Evolutionary conservation across 2,329 filamentous ascomycete genomes (phyloP), one percentile per base, ranked within the genome.

Genomic region (Cyphellophora europaea): DNA sequence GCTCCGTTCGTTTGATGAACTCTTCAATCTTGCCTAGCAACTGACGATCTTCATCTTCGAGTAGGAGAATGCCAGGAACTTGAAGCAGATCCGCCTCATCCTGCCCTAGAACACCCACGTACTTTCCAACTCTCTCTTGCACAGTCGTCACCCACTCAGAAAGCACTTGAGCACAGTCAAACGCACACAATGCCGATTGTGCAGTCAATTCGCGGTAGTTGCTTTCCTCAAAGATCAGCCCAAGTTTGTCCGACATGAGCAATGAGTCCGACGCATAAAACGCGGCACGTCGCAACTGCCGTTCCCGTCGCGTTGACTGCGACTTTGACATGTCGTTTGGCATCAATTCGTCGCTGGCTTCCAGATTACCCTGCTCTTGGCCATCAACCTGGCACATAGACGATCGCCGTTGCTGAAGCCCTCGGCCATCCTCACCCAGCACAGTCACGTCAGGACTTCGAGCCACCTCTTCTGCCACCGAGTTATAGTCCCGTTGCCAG

Each of bases 231-330:
- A 89, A 91, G 0, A 84, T 86, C 17, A 89, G 76, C 1, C 86
- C 86, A 10, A 91, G 71, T 53, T 82, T 88, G 55, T 93, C 83
- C 2, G 86, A 82, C 76, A 91, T 91, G 17, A 79, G 77, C 6
- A 98, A 72, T 1, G 88, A 93, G 56, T 95, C 87, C 1, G 86
- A 87, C 1, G 91, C 91, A 53, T 93, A 94, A 53, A 87, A 93
- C 0, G 89, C 91, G n/a, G 91, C 91, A 56, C 89, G 93, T 28
- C 89, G 80, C 13, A 96, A 69, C 51, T 93, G 85, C 45, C 79
- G 82, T 60, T 98, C 89, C 3, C 87, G 79, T 38, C 82, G 79
- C 0, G 82, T 78, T 8, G 72, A 76, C 14, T 32, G 29, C 6
- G 8, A 12, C 18, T 30, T 16, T 6, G 27, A 30, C 11, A 4